phyloP scores from a whole-genome alignment of 192 early-diverging fungal species.

The Coemansia sp. region DNA sequence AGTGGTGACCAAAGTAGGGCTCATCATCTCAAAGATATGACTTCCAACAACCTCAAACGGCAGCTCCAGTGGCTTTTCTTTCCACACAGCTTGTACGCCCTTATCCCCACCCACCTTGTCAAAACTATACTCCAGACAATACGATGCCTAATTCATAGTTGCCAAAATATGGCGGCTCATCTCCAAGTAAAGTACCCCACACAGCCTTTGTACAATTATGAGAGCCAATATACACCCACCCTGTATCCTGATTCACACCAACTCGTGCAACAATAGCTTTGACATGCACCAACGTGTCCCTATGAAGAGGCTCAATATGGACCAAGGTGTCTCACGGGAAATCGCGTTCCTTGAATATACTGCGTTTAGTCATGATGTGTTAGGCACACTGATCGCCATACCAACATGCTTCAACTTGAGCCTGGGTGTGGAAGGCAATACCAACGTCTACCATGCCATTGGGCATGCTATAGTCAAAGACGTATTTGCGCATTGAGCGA shows the following conservation, averaged over 20 bases:
- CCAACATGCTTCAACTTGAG: slow-evolving; percentile 5
- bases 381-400: slow-evolving; percentile 1
- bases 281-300: slow-evolving; percentile 27
- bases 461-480: background rate
- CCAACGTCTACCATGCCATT: slow-evolving; percentile 26
- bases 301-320: slow-evolving; percentile 4
- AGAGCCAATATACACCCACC: background rate
- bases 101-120: background rate
- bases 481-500: background rate
- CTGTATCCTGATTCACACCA: slow-evolving; percentile 12
- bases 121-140: background rate
- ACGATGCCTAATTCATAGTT: no score
- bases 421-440: slow-evolving; percentile 29
- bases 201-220: no score
- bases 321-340: slow-evolving; percentile 18
- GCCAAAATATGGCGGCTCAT: no score
- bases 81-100: slow-evolving; percentile 7
- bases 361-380: slow-evolving; percentile 5
- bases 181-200: no score
- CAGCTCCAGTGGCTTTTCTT: background rate
- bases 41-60: slow-evolving; percentile 24
- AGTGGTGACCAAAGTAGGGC: slow-evolving; percentile 10
- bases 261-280: slow-evolving; percentile 17
- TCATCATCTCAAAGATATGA: slow-evolving; percentile 13
- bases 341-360: background rate